These are phyloP conservation scores for Leccinum insolens DNA, from an alignment of 1,284 basidiomycete genomes.

Conservation along the genomic window DNA sequence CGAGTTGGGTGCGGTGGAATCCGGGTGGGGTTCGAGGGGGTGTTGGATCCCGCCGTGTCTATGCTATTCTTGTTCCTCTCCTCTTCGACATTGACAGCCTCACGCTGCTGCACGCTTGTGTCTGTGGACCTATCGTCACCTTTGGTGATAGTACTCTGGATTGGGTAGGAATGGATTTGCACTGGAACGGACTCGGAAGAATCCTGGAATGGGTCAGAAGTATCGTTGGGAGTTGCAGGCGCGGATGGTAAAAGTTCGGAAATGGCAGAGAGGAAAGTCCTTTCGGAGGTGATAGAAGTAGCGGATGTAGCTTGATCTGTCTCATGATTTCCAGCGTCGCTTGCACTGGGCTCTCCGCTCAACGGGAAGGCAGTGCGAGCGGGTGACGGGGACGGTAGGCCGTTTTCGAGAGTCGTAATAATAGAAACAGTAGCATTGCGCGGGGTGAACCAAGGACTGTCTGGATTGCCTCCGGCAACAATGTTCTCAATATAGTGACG, in stretches of 20 bases:
- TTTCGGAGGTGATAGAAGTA: conserved; percentile 50
- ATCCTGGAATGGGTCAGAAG: conserved; percentile 42
- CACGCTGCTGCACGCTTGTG: conserved; percentile 35
- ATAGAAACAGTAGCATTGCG: too few relatives aligned
- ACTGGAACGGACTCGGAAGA: conserved; percentile 27
- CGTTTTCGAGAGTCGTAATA: too few relatives aligned
- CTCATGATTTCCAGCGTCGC: conserved; percentile 33
- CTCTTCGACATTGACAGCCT: conserved; percentile 50
- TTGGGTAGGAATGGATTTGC: conserved; percentile 48
- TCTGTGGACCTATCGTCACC: conserved; percentile 17
- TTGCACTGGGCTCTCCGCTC: too few relatives aligned
- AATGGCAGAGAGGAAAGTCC: conserved; percentile 55
- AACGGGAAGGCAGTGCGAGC: too few relatives aligned
- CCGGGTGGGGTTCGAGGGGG: conserved; percentile 34
- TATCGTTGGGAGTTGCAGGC: conserved; percentile 58
- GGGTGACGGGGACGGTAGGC: too few relatives aligned
- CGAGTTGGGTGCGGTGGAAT: conserved; percentile 70
- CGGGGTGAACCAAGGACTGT: too few relatives aligned
- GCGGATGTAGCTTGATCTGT: conserved; percentile 46
- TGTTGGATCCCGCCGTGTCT: conserved; percentile 10
- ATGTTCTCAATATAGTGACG: too few relatives aligned
- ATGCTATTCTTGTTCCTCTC: conserved; percentile 24
- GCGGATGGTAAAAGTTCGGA: conserved; percentile 56
- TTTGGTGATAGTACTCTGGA: conserved; percentile 51
- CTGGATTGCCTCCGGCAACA: too few relatives aligned